These are phyloP conservation scores for Phaseolus coccineus DNA, from an alignment of 331 rosid genomes.

Conservation along the genomic window DNA sequence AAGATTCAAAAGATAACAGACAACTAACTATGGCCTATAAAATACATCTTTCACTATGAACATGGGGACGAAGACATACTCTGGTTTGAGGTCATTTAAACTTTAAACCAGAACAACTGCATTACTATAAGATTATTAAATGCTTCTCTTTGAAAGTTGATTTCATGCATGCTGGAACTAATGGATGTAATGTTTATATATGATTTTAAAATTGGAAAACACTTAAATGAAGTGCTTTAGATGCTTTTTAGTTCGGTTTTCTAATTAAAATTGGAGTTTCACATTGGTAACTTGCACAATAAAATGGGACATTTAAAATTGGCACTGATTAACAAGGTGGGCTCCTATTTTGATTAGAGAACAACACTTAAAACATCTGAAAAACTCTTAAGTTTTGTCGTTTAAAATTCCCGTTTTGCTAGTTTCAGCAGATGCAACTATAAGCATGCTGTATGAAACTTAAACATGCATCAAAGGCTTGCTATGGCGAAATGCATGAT, in stretches of 20 bases:
- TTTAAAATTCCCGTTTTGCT: neutral
- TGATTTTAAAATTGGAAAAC: neutral
- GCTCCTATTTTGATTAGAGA: neutral
- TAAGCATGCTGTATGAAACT: neutral
- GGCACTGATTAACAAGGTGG: too few relatives aligned
- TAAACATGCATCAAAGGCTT: neutral
- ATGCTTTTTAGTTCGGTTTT: neutral
- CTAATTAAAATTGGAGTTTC: neutral
- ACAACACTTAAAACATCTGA: neutral
- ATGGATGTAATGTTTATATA: neutral
- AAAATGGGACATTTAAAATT: neutral
- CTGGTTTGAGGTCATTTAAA: too few relatives aligned
- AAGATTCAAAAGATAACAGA: too few relatives aligned
- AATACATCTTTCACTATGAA: too few relatives aligned
- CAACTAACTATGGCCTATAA: too few relatives aligned
- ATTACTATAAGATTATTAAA: neutral
- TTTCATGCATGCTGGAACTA: conserved; percentile 16
- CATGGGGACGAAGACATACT: too few relatives aligned
- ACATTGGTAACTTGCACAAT: neutral
- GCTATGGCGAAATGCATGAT: neutral
- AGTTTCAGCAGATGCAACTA: conserved; percentile 14
- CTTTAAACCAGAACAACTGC: neutral
- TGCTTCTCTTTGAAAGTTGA: conserved; percentile 18
- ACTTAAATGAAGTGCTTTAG: neutral
- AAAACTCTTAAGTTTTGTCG: neutral